Conservation (phyloP, 1,284 basidiomycete species). For the Sporisorium iseilematis-ciliati region DNA sequence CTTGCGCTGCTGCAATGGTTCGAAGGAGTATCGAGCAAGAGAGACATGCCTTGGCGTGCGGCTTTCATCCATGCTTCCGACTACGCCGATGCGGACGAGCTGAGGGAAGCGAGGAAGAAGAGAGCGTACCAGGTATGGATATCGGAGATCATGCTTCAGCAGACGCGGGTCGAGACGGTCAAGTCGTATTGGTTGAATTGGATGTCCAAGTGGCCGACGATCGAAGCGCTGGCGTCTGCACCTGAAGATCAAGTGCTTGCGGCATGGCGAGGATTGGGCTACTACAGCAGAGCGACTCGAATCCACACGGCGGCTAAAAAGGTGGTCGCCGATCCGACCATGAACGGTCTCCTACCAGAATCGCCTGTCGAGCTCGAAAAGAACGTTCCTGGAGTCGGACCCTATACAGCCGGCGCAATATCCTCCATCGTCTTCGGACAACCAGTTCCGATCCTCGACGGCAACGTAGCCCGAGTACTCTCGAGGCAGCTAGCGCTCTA, state of each 20-base stretch:
- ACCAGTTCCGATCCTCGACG: constrained; percentile 64
- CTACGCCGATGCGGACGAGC: constrained; percentile 71
- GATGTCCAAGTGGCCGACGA: constrained; percentile 64
- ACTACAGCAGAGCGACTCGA: constrained; percentile 66
- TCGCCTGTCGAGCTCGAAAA: constrained; percentile 84
- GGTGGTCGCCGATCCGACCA: constrained; percentile 48
- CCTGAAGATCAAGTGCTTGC: constrained; percentile 68
- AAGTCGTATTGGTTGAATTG: constrained; percentile 63
- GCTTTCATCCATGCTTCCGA: constrained; percentile 71
- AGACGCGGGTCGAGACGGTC: constrained; percentile 76
- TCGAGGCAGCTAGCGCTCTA: constrained; percentile 62
- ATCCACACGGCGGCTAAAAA: constrained; percentile 64
- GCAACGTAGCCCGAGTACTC: constrained; percentile 64
- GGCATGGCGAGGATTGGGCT: constrained; percentile 66
- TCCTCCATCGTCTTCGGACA: constrained; percentile 65
- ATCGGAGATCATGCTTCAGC: constrained; percentile 96
- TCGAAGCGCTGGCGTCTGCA: constrained; percentile 79
- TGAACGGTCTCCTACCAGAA: constrained; percentile 81
- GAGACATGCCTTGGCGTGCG: constrained; percentile 89
- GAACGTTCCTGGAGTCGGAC: constrained; percentile 87
- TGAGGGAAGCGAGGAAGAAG: constrained; percentile 71
- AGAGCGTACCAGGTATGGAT: constrained; percentile 79
- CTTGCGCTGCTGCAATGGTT: constrained; percentile 75
- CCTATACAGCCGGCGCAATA: constrained; percentile 78
- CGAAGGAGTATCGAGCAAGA: constrained; percentile 74